Evolutionary conservation across 2,329 filamentous ascomycete species (phyloP), one percentile per base, ranked within the genome.

Genomic region (Phaeosphaeriaceae sp.): DNA sequence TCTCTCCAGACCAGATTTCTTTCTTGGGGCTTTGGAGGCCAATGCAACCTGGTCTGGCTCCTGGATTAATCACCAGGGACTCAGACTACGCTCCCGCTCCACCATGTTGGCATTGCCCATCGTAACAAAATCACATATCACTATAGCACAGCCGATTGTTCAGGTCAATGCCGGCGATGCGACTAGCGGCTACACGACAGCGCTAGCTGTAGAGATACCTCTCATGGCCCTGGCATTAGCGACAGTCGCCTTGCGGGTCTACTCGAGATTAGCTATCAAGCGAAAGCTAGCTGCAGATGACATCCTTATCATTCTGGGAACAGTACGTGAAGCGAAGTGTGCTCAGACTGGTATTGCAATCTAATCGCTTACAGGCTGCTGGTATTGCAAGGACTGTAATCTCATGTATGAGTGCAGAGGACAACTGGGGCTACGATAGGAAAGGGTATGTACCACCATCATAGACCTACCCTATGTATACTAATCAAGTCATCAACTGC

Each of bases 351-450:
- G 6, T 24, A 27, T n/a, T 10, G 24, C 9, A 4, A n/a, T 47
- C 58, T 68, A 52, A 68, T 31, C 50, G 7, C 5, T 5, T 10
- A 20, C 13, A 69, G 67, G 49, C 42, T 15, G 67, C 64, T 19
- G 68, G 68, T 9, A 53, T 73, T 45, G 64, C 56, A 7, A 57
- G 70, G 7, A 72, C 68, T 1, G 56, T 70, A 2, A 67, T 73
- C 24, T 67, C 63, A 1, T 73, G 70, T 47, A 69, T 70, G 63
- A 70, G 68, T 51, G 67, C 69, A 24, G 61, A 69, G 24, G 68
- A 72, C 25, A 56, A 53, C 11, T 66, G 59, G 53, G 66, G 66
- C 2, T 73, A 67, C 31, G 66, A 72, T 51, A 55, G 63, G 21
- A 63, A 64, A 53, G 70, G 70, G 68, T 69, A 50, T 46, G 63